Conservation (phyloP, 1,284 basidiomycete genomes). For the Irpex rosettiformis region DNA sequence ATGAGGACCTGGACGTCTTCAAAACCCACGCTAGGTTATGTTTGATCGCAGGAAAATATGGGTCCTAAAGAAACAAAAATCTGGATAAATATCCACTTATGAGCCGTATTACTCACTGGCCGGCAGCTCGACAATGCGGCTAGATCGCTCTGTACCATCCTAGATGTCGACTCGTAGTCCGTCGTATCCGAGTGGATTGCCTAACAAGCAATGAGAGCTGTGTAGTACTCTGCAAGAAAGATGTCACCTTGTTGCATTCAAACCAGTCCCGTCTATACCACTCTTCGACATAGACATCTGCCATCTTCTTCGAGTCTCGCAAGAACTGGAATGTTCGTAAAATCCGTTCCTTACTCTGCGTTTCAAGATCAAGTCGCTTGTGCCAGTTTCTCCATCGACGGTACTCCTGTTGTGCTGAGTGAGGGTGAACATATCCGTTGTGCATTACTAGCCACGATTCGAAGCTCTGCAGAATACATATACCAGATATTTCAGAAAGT, state of each 20-base stretch:
- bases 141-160: constrained; percentile 13
- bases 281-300: constrained; percentile 36
- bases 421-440: constrained; percentile 33
- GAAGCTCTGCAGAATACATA: constrained; percentile 33
- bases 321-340: constrained; percentile 34
- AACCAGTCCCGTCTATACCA: constrained; percentile 32
- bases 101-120: constrained; percentile 20
- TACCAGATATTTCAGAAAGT: no score
- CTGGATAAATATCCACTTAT: neutral
- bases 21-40: constrained; percentile 37
- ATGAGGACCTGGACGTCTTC: constrained; percentile 37
- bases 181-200: no score
- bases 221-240: neutral
- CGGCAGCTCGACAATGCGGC: constrained; percentile 6
- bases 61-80: constrained; percentile 29
- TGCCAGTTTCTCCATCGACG: constrained; percentile 39
- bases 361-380: constrained; percentile 27
- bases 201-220: neutral
- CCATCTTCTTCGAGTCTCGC: constrained; percentile 30
- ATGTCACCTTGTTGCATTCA: constrained; percentile 27
- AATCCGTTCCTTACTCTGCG: constrained; percentile 30
- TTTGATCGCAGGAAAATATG: constrained; percentile 32
- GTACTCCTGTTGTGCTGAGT: constrained; percentile 37
- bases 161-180: neutral
- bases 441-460: constrained; percentile 43